Percentiles rank a stretch among this genome's conserved stretches.
Conservation (phyloP, 2,329 filamentous ascomycete genomes). For the Stagonosporopsis tanaceti region DNA sequence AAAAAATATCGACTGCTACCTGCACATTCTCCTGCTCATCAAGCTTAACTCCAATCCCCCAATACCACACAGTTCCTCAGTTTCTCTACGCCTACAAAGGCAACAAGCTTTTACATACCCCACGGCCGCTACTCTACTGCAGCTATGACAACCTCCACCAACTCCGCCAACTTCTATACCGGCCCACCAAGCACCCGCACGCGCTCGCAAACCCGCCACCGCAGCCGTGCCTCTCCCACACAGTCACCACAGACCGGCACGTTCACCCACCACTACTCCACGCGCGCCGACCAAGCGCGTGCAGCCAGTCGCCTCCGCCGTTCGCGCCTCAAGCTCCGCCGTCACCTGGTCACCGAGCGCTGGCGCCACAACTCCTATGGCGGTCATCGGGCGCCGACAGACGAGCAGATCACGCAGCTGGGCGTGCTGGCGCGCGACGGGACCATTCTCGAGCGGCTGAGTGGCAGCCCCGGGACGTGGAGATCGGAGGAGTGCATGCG, state of each 20-base stretch:
- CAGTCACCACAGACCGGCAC: too few relatives aligned
- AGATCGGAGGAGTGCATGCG: not conserved
- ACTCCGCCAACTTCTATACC: not conserved
- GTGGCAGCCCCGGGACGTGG: not conserved
- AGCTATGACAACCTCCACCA: not conserved
- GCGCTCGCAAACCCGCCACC: not conserved
- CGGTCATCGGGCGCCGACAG: not conserved
- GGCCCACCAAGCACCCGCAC: not conserved
- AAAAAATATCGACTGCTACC: too few relatives aligned
- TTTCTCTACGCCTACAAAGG: not conserved
- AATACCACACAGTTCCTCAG: not conserved
- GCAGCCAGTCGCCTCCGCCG: not conserved
- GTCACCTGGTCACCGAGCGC: not conserved
- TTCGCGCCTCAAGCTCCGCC: not conserved
- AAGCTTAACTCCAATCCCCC: too few relatives aligned
- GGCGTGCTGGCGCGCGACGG: not conserved
- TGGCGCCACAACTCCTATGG: not conserved
- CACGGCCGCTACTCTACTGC: not conserved
- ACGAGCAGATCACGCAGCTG: not conserved
- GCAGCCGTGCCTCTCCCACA: not conserved
- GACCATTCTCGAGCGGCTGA: not conserved
- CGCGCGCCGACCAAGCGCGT: not conserved
- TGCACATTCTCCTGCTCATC: too few relatives aligned
- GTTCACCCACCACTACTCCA: too few relatives aligned
- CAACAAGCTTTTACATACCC: not conserved